Base-by-base conservation (phyloP, 1,139 yeast genomes). In the Suhomyces yuchorum region DNA sequence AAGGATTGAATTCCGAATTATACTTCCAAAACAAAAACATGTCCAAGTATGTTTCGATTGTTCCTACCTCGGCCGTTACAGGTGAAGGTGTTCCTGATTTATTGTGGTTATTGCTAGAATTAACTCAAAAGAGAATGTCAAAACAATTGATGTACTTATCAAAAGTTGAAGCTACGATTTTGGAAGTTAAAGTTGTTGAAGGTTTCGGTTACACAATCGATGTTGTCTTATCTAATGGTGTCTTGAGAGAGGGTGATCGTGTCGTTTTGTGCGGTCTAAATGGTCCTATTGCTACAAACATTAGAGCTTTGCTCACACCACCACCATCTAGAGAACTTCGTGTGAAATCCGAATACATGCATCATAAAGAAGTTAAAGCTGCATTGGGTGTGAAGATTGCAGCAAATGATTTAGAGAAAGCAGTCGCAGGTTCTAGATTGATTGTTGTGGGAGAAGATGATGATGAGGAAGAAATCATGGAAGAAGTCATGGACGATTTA, bases 41-140 rank as follows among this genome's bases (percentile, higher is more conserved):
- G 80, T 75, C 97, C 51, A 89, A 89, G 68, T 89, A 86, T 63
- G 99, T 95, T 51, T 91, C 98, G 34, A 86, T 95, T 61, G 97
- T 95, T 47, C 99, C 99, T 59, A 93, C 99, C 12, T 92, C 98
- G 52, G 99, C 99, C 50, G 96, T 92, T 42, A 92, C 98, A 24
- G 99, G 99, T 70, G 99, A 95, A 73, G 99, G 99, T 86, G 95
- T 95, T 59, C 99, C 99, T 42, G 99, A 95, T 82, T 80, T 95
- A 73, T 83, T 95, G 65, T 92, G 97, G 93, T 81, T 95, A 68
- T 79, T 95, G 65, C 81, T 95, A 60, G 98, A 93, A 70, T 81
- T 95, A 63, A 93, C 99, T 20, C 98, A 95, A 74, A 87, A 90
- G 84, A 87, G 99, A 78, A 95, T 95, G 99, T 88, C 97, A 52